These are phyloP conservation scores for Mortierella sp. DNA, from an alignment of 371 early-diverging fungal genomes.

Conservation along the genomic window DNA sequence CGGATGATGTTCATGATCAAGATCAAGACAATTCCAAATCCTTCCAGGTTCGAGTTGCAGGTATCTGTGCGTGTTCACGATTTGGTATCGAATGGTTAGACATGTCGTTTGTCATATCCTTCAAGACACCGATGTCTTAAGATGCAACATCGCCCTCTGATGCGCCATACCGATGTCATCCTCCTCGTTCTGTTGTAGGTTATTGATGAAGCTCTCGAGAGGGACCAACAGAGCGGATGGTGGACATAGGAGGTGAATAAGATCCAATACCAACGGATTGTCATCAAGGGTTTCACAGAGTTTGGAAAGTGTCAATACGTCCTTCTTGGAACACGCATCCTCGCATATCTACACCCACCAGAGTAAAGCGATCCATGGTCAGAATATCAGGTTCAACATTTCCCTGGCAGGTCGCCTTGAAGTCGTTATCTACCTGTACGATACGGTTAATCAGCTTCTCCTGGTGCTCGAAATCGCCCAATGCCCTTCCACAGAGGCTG, in stretches of 20 bases:
- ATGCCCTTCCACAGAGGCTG: constrained; percentile 35
- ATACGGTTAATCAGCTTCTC: constrained; percentile 35
- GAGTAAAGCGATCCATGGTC: no score
- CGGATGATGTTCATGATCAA: constrained; percentile 45
- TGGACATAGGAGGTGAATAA: constrained; percentile 26
- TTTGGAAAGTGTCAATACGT: constrained; percentile 32
- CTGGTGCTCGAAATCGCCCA: constrained; percentile 44
- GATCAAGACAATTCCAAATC: constrained; percentile 42
- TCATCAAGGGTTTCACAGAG: constrained; percentile 50
- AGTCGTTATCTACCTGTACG: constrained; percentile 17
- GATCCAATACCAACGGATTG: constrained; percentile 42
- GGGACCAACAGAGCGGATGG: constrained; percentile 37
- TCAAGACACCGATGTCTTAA: no score
- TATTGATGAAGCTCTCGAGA: constrained; percentile 45
- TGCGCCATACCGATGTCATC: constrained; percentile 43
- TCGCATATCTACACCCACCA: constrained; percentile 48
- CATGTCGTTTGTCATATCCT: background rate
- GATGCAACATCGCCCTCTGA: no score
- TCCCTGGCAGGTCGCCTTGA: background rate
- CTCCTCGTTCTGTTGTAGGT: constrained; percentile 42
- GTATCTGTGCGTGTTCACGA: no score
- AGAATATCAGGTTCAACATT: no score
- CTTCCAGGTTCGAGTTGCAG: constrained; percentile 48
- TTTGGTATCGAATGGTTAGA: background rate
- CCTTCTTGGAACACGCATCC: constrained; percentile 26